phyloP scores from a whole-genome alignment of 257 asterid genomes.

The Nicotiana attenuata region DNA sequence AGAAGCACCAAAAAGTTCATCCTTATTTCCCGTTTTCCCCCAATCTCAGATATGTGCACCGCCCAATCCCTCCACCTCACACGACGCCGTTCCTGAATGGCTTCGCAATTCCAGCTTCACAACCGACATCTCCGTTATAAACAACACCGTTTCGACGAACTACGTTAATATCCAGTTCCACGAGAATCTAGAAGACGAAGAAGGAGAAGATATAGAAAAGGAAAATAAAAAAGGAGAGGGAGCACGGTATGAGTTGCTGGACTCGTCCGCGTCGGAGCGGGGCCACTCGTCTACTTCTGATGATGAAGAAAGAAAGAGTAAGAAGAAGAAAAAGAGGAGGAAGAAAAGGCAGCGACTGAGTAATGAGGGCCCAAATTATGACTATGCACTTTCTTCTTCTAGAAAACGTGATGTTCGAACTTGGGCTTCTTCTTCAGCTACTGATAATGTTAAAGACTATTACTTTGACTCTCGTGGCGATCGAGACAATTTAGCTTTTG shows the following conservation, averaged over 20 bases:
- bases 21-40: slow-evolving; percentile 52
- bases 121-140: slow-evolving; percentile 58
- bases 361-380: slow-evolving; percentile 24
- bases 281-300: slow-evolving; percentile 27
- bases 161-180: background rate
- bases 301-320: slow-evolving; percentile 23
- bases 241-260: slow-evolving; percentile 51
- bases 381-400: slow-evolving; percentile 41
- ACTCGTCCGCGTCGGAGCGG: slow-evolving; percentile 56
- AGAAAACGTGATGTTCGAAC: slow-evolving; percentile 56
- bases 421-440: slow-evolving; percentile 55
- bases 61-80: slow-evolving; percentile 2
- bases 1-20: slow-evolving; percentile 26
- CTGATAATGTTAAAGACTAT: slow-evolving; percentile 47
- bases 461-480: slow-evolving; percentile 96
- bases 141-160: slow-evolving; percentile 53
- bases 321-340: slow-evolving; percentile 35
- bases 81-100: slow-evolving; percentile 43
- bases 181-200: slow-evolving; percentile 34
- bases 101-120: slow-evolving; percentile 76
- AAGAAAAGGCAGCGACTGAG: slow-evolving; percentile 32
- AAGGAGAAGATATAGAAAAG: slow-evolving; percentile 13
- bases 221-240: slow-evolving; percentile 15
- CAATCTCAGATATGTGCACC: slow-evolving; percentile 23
- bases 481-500: slow-evolving; percentile 81